Evolutionary conservation across 805 yeast genomes (phyloP), one percentile per base, ranked within the genome.

Genomic region (Pichia nanzhaoensis): DNA sequence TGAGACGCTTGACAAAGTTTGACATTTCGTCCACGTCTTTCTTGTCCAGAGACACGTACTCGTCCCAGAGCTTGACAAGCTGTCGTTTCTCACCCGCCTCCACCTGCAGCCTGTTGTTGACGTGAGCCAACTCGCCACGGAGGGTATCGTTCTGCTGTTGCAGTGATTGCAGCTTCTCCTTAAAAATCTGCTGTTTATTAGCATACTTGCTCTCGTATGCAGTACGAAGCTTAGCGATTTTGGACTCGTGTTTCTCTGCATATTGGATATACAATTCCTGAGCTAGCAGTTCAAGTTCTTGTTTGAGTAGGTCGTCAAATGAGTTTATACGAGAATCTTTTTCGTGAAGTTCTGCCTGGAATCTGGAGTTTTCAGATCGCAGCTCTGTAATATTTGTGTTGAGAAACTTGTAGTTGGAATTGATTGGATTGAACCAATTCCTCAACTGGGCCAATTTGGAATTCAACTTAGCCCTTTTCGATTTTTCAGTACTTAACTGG

Each of bases 211-310:
- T 63, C 53, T 78, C 83, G 56, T 75, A 78, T 2, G 77, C 79
- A 46, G 73, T 71, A 57, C 77, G 82, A 55, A 81, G 65, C 28
- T 77, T 73, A 13, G 72, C 71, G 8, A 85, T 83, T 60, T 85
- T 85, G 42, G 76, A 74, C 50, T 81, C 86, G 56, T 86, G 95
- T 57, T 86, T 85, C 41, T 82, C 78, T 2, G 87, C 77, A 56
- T 85, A 85, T 57, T 82, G 89, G 33, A 75, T 70, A 55, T 84
- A 84, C 10, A 85, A 66, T 53, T 81, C 86, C 48, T 78, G 81
- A 0, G 90, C 85, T 39, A 84, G 63, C 50, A 77, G 74, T 50
- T 79, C 78, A 33, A 82, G 63, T 55, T 77, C 74, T 46, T 68
- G 69, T 49, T 78, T 80, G 3, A 77, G 66, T 17, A 74, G 77